Conservation (phyloP, 2,329 filamentous ascomycete genomes). For the Lasiodiplodia hormozganensis region DNA sequence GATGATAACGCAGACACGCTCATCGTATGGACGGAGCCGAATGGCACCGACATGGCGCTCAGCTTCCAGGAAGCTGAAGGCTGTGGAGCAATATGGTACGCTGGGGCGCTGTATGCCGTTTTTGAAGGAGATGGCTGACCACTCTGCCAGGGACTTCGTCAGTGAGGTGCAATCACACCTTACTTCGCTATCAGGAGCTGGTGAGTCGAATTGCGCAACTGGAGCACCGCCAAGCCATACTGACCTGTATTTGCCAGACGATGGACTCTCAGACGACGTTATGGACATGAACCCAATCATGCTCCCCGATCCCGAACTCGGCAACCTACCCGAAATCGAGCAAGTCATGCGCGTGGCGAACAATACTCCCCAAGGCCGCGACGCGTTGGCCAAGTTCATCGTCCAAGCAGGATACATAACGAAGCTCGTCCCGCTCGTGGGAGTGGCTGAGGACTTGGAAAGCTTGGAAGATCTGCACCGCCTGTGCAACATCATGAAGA, state of each 20-base stretch:
- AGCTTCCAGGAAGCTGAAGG: constrained; percentile 98
- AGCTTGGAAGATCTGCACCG: constrained; percentile 85
- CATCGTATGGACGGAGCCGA: constrained; percentile 96
- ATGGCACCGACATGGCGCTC: constrained; percentile 92
- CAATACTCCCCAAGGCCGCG: constrained; percentile 75
- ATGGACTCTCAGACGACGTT: constrained; percentile 86
- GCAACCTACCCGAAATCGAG: constrained; percentile 84
- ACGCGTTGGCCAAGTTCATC: constrained; percentile 86
- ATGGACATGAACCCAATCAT: constrained; percentile 68
- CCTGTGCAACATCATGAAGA: constrained; percentile 98
- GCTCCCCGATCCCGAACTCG: constrained; percentile 81
- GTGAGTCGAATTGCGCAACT: constrained; percentile 53
- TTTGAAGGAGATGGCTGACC: background rate
- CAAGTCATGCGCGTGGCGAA: constrained; percentile 81
- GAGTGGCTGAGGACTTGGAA: constrained; percentile 90
- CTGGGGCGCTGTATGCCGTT: constrained; percentile 34
- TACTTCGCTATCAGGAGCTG: constrained; percentile 65
- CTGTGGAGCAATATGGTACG: constrained; percentile 88
- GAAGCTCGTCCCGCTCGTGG: constrained; percentile 84
- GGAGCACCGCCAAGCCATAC: constrained; percentile 17
- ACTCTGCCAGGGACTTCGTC: constrained; percentile 80
- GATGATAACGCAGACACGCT: constrained; percentile 63
- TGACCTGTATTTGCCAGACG: constrained; percentile 62
- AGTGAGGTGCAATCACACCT: constrained; percentile 82
- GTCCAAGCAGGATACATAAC: constrained; percentile 85